Evolutionary conservation across 73 alveolate genomes (phyloP).

Genomic region (Symbiodinium pilosum): DNA sequence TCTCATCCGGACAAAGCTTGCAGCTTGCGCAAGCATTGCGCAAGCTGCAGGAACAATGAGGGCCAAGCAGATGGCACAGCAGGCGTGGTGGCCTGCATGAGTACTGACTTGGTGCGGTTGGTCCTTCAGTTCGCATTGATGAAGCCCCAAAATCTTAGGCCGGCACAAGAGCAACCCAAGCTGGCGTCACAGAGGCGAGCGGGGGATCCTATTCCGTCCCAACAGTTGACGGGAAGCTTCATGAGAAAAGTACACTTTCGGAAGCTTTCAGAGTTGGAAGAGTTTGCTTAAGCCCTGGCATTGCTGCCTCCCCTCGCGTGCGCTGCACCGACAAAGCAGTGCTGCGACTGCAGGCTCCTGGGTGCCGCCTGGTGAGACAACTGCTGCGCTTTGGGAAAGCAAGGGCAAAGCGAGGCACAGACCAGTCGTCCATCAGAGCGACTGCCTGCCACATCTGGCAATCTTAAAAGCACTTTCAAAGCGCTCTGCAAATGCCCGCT

Average conservation of each 20-base stretch:
- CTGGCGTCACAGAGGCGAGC: neutral
- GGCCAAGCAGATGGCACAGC: neutral
- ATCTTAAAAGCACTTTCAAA: too few species aligned
- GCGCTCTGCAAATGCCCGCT: too few species aligned
- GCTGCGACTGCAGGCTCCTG: neutral
- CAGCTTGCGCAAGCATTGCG: too few species aligned
- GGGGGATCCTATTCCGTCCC: neutral
- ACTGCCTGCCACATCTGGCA: too few species aligned
- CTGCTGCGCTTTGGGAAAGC: too few species aligned
- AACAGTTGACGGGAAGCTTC: neutral
- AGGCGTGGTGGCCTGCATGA: neutral
- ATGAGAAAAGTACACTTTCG: neutral
- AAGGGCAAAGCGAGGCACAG: neutral
- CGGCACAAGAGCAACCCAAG: neutral
- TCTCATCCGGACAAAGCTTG: too few species aligned
- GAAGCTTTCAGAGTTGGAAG: too few species aligned
- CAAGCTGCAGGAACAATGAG: neutral
- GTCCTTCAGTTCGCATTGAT: too few species aligned
- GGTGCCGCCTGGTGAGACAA: too few species aligned
- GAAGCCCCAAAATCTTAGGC: too few species aligned
- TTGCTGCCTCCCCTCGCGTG: neutral
- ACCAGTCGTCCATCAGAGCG: slow-evolving; percentile 12
- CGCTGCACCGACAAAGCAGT: neutral
- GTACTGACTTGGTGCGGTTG: too few species aligned
- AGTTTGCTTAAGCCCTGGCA: too few species aligned